These are phyloP conservation scores for Stagonosporopsis tanaceti DNA, from an alignment of 2,329 filamentous ascomycete genomes.

Conservation along the genomic window DNA sequence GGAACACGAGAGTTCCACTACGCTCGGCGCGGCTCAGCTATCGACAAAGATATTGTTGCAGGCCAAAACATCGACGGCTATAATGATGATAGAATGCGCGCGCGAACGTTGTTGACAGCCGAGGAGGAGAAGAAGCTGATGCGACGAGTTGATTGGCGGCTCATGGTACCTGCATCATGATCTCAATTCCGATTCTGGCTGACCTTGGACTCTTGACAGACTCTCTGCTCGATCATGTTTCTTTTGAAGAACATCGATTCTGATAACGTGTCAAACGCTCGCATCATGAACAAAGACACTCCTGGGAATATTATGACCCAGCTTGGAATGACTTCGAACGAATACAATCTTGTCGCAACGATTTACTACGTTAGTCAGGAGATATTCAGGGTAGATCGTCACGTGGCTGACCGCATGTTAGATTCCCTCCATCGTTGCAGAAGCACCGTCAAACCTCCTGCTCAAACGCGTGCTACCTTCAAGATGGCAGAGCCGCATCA, in stretches of 20 bases:
- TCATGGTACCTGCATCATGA: slow-evolving; percentile 12
- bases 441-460: slow-evolving; percentile 46
- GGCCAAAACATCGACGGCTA: slow-evolving; percentile 19
- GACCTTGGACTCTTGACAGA: neutral
- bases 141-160: slow-evolving; percentile 27
- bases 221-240: slow-evolving; percentile 31
- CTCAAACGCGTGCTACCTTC: slow-evolving; percentile 49
- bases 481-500: slow-evolving; percentile 45
- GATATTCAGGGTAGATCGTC: too few species aligned
- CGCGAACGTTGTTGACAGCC: slow-evolving; percentile 27
- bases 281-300: slow-evolving; percentile 30
- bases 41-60: neutral
- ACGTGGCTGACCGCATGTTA: neutral
- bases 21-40: slow-evolving; percentile 21
- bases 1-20: slow-evolving; percentile 18
- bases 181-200: neutral
- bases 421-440: slow-evolving; percentile 36
- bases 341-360: slow-evolving; percentile 42
- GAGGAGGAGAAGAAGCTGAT: slow-evolving; percentile 56
- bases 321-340: slow-evolving; percentile 30
- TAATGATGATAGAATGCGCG: slow-evolving; percentile 23
- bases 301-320: slow-evolving; percentile 30
- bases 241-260: slow-evolving; percentile 35
- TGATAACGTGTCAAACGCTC: slow-evolving; percentile 31
- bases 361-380: slow-evolving; percentile 43